A percentile compares a stretch with the other conserved stretches of the same genome.
Evolutionary conservation across 371 early-diverging fungal species (phyloP).

Genomic region (Mucor plumbeus): DNA sequence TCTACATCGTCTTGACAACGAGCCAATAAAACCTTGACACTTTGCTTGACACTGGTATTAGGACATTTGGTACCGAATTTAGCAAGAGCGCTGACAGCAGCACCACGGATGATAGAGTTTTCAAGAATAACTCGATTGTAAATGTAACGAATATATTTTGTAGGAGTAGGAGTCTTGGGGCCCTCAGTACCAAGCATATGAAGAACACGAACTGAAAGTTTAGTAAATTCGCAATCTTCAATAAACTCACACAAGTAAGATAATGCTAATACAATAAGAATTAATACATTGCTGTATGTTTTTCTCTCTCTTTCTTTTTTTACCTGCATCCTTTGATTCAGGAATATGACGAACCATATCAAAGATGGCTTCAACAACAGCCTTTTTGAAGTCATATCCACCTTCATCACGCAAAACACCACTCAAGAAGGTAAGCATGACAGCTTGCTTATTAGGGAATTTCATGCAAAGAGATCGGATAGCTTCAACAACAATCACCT

Average conservation of each 20-base stretch:
- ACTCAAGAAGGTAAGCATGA: slow-evolving; percentile 93
- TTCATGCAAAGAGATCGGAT: slow-evolving; percentile 94
- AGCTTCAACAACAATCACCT: slow-evolving; percentile 97
- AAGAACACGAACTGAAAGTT: slow-evolving; percentile 93
- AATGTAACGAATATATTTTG: slow-evolving; percentile 96
- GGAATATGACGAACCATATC: slow-evolving; percentile 93
- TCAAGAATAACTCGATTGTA: slow-evolving; percentile 98
- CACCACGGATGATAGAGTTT: slow-evolving; percentile 96
- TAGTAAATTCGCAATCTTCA: slow-evolving; percentile 98
- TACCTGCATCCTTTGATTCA: slow-evolving; percentile 90
- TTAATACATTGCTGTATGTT: no score
- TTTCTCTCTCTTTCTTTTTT: neutral
- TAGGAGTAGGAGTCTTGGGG: slow-evolving; percentile 88
- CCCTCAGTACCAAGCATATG: slow-evolving; percentile 95
- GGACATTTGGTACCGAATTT: slow-evolving; percentile 89
- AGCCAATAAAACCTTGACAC: slow-evolving; percentile 84
- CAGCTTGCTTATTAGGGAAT: slow-evolving; percentile 94
- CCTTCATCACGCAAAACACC: slow-evolving; percentile 96
- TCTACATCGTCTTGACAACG: slow-evolving; percentile 97
- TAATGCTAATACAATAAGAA: slow-evolving; percentile 60
- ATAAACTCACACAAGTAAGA: slow-evolving; percentile 98
- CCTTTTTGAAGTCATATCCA: slow-evolving; percentile 94
- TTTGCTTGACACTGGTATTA: slow-evolving; percentile 77
- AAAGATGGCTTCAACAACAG: slow-evolving; percentile 96
- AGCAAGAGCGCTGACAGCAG: slow-evolving; percentile 94